Percentiles rank a stretch among this genome's conserved stretches.
These are phyloP conservation scores for Daldinia sp. DNA, from an alignment of 2,329 filamentous ascomycete species.

Conservation along the genomic window DNA sequence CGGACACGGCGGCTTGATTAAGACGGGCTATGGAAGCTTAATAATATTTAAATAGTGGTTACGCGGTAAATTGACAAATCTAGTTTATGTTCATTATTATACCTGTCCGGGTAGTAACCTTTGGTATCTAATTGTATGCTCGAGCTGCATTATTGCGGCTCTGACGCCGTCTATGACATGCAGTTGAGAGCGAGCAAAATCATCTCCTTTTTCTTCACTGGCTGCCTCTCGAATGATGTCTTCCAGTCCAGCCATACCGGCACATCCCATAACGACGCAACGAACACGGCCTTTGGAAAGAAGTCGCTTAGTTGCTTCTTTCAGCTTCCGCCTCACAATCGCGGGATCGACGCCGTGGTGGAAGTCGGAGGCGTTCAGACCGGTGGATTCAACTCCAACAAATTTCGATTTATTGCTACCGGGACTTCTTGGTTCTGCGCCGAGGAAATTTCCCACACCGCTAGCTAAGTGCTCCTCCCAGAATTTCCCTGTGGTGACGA, in stretches of 20 bases:
- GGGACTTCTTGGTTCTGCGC: constrained; percentile 54
- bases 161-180: constrained; percentile 84
- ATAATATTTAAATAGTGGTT: background rate
- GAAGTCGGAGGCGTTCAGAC: constrained; percentile 82
- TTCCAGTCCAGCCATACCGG: constrained; percentile 90
- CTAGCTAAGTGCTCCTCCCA: constrained; percentile 80
- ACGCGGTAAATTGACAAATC: constrained; percentile 1
- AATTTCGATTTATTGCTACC: constrained; percentile 63
- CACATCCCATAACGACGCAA: constrained; percentile 87
- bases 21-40: background rate
- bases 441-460: constrained; percentile 75
- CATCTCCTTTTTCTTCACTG: constrained; percentile 70
- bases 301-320: constrained; percentile 75
- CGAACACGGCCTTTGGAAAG: constrained; percentile 68
- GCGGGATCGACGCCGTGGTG: constrained; percentile 75
- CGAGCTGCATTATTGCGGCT: constrained; percentile 73
- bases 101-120: constrained; percentile 49
- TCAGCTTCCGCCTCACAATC: constrained; percentile 74
- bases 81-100: constrained; percentile 10
- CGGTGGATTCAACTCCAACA: constrained; percentile 84
- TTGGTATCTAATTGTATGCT: constrained; percentile 63
- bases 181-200: constrained; percentile 65
- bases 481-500: constrained; percentile 86
- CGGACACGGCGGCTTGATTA: constrained; percentile 67
- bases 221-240: constrained; percentile 78